A percentile compares a stretch with the other conserved stretches of the same genome.
Conservation (phyloP, 768 basidiomycete genomes). For the Termitomyces sp. region DNA sequence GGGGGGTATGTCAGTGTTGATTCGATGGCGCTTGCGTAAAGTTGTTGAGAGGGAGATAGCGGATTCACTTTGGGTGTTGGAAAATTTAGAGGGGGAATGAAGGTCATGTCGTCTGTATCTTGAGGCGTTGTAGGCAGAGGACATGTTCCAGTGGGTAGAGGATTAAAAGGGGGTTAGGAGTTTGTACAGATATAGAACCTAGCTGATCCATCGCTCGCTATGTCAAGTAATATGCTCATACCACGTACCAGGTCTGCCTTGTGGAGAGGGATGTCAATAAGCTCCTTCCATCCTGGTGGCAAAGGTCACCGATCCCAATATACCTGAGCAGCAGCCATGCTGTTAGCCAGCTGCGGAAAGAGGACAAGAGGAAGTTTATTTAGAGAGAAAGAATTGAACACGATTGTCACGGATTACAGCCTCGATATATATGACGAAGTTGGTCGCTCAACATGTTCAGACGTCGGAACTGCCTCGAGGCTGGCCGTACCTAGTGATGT, state of each 20-base stretch:
- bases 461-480: not conserved
- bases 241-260: constrained; percentile 5
- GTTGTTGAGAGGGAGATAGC: constrained; percentile 13
- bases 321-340: constrained; percentile 5
- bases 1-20: not conserved
- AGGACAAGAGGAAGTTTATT: too few species aligned
- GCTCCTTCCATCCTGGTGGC: constrained; percentile 16
- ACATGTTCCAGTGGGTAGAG: not conserved
- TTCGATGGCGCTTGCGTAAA: constrained; percentile 13
- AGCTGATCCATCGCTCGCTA: not conserved
- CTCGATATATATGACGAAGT: not conserved
- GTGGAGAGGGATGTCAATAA: not conserved
- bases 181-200: constrained; percentile 16
- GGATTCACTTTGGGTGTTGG: not conserved
- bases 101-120: not conserved
- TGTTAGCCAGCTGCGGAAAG: not conserved
- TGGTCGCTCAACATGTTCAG: not conserved
- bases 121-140: not conserved
- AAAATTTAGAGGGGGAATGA: not conserved
- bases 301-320: constrained; percentile 16
- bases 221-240: not conserved
- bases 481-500: not conserved
- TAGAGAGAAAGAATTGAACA: not conserved
- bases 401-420: not conserved
- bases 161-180: too few species aligned